Evolutionary conservation across 768 basidiomycete genomes (phyloP), one percentile per base, ranked within the genome.

Genomic region (Chalciporus sphaerocephalus): DNA sequence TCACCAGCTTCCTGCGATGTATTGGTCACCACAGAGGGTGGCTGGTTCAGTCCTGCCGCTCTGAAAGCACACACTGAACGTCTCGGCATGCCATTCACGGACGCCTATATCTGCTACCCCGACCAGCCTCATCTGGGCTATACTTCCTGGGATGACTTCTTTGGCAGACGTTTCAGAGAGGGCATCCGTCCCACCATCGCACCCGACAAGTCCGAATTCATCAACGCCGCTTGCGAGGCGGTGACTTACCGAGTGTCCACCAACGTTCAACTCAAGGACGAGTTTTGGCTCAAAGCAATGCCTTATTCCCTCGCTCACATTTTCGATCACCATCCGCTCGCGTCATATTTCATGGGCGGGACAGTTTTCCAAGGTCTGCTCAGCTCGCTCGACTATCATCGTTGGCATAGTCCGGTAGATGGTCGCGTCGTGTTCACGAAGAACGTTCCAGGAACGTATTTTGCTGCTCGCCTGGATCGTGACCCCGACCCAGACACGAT

Each of bases 271-370:
- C 57, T 55, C 2, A 58, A 57, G 5, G 78, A 80, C 43, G 53
- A 58, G 25, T 82, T 84, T 61, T 84, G 79, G 80, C 53, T 82
- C 59, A 84, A 85, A 56, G 77, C 71, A 0, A 67, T 81, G 54
- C 73, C 75, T 0, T 85, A 84, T 60, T 83, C 81, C 3, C 74
- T 83, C 34, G 25, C 57, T 8, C 71, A 82, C 54, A 79, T 83
- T 65, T 73, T 84, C 21, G 58, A 70, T 37, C 57, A 68, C 30
- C 71, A 79, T 48, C 53, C 66, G 0, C 56, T 62, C 44, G 61
- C 72, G 0, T 46, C 67, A 2, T 58, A 69, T 16, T 78, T 81
- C 50, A 66, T 71, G 5, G 78, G 75, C 9, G 81, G 74, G 12
- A 74, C 73, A 1, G 59, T 78, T 27, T 74, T 73, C 59, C 82